Conservation (phyloP, 345 rosid species). For the Moricandia moricandioides region DNA sequence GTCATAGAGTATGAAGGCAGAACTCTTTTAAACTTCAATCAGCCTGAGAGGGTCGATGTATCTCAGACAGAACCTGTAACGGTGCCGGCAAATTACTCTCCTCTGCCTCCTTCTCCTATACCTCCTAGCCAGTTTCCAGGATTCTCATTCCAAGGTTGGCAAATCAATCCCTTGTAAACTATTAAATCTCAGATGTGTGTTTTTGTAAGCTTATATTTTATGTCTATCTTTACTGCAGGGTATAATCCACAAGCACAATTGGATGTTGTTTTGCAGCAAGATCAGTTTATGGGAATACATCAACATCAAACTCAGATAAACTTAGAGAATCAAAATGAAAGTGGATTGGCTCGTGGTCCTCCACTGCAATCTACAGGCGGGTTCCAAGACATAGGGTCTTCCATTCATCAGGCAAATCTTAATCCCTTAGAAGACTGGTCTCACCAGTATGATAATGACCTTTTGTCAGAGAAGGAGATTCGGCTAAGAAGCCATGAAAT, state of each 20-base stretch:
- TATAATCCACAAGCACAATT: constrained; percentile 47
- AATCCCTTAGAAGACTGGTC: constrained; percentile 79
- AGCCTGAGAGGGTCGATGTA: constrained; percentile 49
- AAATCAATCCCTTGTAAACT: not conserved
- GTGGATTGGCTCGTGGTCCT: constrained; percentile 59
- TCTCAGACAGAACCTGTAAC: constrained; percentile 44
- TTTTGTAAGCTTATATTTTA: not conserved
- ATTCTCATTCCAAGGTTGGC: constrained; percentile 55
- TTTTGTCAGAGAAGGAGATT: constrained; percentile 73
- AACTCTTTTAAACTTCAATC: constrained; percentile 59
- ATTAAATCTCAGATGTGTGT: not conserved
- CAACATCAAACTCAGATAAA: constrained; percentile 44
- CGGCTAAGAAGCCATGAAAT: constrained; percentile 74
- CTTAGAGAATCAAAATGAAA: constrained; percentile 43
- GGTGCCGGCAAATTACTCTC: constrained; percentile 36
- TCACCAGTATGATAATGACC: constrained; percentile 52
- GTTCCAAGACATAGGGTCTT: constrained; percentile 41
- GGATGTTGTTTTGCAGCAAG: constrained; percentile 38
- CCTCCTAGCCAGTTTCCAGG: constrained; percentile 46
- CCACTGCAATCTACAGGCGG: constrained; percentile 50
- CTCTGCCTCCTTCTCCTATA: constrained; percentile 45
- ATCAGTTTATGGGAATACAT: constrained; percentile 43
- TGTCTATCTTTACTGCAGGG: constrained; percentile 42
- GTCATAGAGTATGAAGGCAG: constrained; percentile 85
- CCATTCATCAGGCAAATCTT: constrained; percentile 41